Percentiles rank a stretch among this genome's conserved stretches.
These are phyloP conservation scores for Calonectria pseudoturangicola DNA, from an alignment of 2,329 filamentous ascomycete genomes.

Conservation along the genomic window DNA sequence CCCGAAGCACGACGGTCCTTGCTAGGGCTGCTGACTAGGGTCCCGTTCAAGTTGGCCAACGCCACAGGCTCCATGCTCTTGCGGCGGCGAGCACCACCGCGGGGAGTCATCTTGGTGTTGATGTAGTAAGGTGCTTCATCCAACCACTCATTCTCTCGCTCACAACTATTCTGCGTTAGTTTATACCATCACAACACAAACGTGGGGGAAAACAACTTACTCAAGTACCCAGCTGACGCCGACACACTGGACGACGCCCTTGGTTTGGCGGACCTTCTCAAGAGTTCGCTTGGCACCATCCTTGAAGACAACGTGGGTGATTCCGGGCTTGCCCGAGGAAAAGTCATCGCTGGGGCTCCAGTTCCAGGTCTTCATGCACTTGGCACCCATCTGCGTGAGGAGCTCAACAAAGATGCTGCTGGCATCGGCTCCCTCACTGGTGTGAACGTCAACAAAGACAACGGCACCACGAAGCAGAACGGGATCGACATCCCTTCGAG, in stretches of 20 bases:
- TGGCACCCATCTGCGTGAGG: slow-evolving; percentile 87
- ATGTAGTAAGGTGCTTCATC: slow-evolving; percentile 82
- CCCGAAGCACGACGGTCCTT: slow-evolving; percentile 64
- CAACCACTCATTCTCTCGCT: slow-evolving; percentile 85
- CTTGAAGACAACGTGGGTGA: slow-evolving; percentile 94
- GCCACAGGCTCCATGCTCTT: slow-evolving; percentile 89
- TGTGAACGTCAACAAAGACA: slow-evolving; percentile 89
- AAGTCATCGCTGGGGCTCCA: slow-evolving; percentile 76
- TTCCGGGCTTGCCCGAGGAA: slow-evolving; percentile 75
- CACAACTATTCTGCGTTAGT: slow-evolving; percentile 74
- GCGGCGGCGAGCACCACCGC: slow-evolving; percentile 81
- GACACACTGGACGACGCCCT: slow-evolving; percentile 87
- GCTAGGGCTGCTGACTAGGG: slow-evolving; percentile 68
- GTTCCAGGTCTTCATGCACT: slow-evolving; percentile 84
- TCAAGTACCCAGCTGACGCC: slow-evolving; percentile 93
- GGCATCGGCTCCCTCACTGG: slow-evolving; percentile 86
- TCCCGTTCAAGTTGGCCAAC: slow-evolving; percentile 81
- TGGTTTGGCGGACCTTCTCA: slow-evolving; percentile 84
- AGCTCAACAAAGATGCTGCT: slow-evolving; percentile 88
- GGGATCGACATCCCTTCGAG: slow-evolving; percentile 71
- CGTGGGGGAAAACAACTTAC: slow-evolving; percentile 68
- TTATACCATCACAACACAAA: background rate
- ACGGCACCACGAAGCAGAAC: slow-evolving; percentile 80
- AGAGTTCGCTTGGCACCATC: slow-evolving; percentile 88
- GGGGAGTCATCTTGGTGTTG: slow-evolving; percentile 79